Conservation (phyloP, 2,329 filamentous ascomycete genomes). For the Aureobasidium sp. region DNA sequence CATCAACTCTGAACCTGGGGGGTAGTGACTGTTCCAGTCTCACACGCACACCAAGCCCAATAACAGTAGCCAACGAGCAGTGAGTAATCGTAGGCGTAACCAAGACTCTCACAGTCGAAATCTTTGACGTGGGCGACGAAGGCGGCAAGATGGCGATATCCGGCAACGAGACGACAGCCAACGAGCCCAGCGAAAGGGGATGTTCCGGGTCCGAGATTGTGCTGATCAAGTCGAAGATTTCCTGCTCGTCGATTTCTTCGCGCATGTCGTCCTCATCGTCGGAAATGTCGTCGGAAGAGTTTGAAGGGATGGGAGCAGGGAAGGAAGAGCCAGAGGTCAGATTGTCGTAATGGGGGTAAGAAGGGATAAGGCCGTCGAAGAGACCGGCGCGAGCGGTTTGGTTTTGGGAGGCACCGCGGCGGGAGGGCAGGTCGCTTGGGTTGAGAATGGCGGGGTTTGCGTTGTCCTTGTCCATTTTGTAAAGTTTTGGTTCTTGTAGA, state of each 20-base stretch:
- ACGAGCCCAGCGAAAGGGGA: conserved; percentile 82
- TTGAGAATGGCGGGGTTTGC: conserved; percentile 91
- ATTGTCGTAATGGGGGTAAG: conserved; percentile 43
- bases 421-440: conserved; percentile 78
- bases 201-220: conserved; percentile 96
- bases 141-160: conserved; percentile 76
- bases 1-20: conserved; percentile 84
- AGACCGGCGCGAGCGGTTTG: conserved; percentile 36
- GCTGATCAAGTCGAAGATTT: conserved; percentile 93
- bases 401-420: conserved; percentile 46
- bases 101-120: conserved; percentile 73
- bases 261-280: conserved; percentile 53
- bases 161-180: conserved; percentile 91
- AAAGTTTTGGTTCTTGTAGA: not conserved
- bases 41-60: conserved; percentile 86
- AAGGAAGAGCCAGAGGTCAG: conserved; percentile 33
- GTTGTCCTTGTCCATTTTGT: conserved; percentile 50
- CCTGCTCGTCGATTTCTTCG: conserved; percentile 92
- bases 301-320: conserved; percentile 20
- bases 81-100: conserved; percentile 96
- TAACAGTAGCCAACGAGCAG: conserved; percentile 92
- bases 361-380: conserved; percentile 47
- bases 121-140: conserved; percentile 53
- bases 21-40: conserved; percentile 85
- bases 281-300: conserved; percentile 31